Evolutionary conservation across 331 rosid genomes (phyloP).

Genomic region (Prunus yedoensis): DNA sequence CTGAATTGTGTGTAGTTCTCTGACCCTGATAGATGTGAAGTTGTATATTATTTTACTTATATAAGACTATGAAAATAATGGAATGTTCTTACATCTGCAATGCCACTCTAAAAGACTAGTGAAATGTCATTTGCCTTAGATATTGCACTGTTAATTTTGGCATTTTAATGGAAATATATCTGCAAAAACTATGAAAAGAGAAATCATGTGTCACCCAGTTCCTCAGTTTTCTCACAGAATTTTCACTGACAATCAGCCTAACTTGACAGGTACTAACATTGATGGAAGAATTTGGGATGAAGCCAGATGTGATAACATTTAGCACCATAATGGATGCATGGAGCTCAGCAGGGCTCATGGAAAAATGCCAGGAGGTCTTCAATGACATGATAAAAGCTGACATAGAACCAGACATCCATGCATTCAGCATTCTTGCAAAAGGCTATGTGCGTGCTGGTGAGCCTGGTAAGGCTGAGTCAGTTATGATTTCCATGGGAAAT

Average conservation of each 20-base stretch:
- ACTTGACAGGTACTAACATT: constrained; percentile 76
- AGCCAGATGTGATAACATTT: constrained; percentile 91
- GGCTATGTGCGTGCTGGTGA: constrained; percentile 85
- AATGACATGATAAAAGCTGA: constrained; percentile 74
- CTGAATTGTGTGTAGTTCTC: too few species aligned
- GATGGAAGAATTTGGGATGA: constrained; percentile 89
- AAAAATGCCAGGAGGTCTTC: constrained; percentile 79
- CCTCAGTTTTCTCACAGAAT: background rate
- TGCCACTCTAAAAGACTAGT: background rate
- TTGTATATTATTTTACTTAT: too few species aligned
- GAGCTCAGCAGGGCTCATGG: constrained; percentile 90
- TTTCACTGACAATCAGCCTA: constrained; percentile 20
- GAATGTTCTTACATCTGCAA: background rate
- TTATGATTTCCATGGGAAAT: constrained; percentile 67
- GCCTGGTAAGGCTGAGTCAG: constrained; percentile 69
- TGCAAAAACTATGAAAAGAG: background rate
- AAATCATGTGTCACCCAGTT: constrained; percentile 1
- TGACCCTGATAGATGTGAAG: too few species aligned
- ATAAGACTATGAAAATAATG: background rate
- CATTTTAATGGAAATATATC: background rate
- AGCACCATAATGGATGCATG: constrained; percentile 96
- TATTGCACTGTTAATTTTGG: background rate
- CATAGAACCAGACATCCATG: constrained; percentile 83
- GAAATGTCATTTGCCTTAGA: background rate
- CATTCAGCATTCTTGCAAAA: constrained; percentile 90